phyloP scores from a whole-genome alignment of 1,139 yeast genomes.

The Taiozyma sp. region DNA sequence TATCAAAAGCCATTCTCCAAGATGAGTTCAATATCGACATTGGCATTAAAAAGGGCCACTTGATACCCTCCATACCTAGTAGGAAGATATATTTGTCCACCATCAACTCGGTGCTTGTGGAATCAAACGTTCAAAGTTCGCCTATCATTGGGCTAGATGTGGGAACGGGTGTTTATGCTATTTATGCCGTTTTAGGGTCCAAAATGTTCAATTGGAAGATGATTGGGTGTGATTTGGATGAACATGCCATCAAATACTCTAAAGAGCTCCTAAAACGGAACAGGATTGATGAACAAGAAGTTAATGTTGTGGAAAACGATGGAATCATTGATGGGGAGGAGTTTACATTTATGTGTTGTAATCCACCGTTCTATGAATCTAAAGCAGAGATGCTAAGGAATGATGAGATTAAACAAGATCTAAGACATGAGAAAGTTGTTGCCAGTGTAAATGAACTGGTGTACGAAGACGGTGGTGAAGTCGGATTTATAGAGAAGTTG shows the following conservation, averaged over 20 bases:
- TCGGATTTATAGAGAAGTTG: conserved; percentile 30
- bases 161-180: conserved; percentile 40
- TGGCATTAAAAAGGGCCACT: conserved; percentile 5
- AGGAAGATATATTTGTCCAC: conserved; percentile 14
- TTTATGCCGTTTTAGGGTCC: conserved; percentile 35
- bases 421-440: conserved; percentile 15
- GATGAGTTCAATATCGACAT: conserved; percentile 11
- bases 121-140: conserved; percentile 4
- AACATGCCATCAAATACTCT: conserved; percentile 26
- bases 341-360: conserved; percentile 34
- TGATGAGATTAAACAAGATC: conserved; percentile 5
- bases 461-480: conserved; percentile 37
- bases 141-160: conserved; percentile 16
- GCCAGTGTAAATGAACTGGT: conserved; percentile 29
- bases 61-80: conserved; percentile 22
- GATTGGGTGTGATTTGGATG: conserved; percentile 36
- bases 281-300: conserved; percentile 1
- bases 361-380: conserved; percentile 41
- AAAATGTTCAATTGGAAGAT: conserved; percentile 23
- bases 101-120: conserved; percentile 9
- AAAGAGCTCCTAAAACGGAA: conserved; percentile 22
- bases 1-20: conserved; percentile 14
- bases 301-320: conserved; percentile 9
- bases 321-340: not conserved
- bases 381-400: conserved; percentile 25